These are phyloP conservation scores for Pouteria glomerata DNA, from an alignment of 148 eudicot genomes.

Conservation along the genomic window DNA sequence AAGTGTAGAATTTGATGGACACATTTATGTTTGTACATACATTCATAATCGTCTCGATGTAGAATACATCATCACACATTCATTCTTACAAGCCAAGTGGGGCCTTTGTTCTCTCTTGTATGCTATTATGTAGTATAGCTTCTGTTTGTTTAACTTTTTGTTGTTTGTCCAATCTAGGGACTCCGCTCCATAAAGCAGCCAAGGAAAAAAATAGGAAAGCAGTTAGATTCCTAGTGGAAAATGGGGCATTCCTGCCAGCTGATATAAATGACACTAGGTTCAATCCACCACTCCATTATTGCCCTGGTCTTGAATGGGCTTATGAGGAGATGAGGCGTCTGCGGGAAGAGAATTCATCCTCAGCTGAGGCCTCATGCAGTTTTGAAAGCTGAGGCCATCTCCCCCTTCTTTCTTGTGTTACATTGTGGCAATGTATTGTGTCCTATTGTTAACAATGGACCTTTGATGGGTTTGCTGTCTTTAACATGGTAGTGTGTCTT, in stretches of 20 bases:
- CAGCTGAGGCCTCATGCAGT: conserved; percentile 54
- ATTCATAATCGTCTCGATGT: too few relatives aligned
- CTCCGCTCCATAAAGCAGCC: conserved; percentile 96
- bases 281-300: conserved; percentile 94
- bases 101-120: neutral
- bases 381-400: conserved; percentile 46
- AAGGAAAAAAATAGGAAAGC: conserved; percentile 83
- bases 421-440: too few relatives aligned
- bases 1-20: conserved; percentile 19
- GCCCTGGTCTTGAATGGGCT: conserved; percentile 98
- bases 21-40: neutral
- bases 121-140: neutral
- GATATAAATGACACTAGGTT: conserved; percentile 80
- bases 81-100: too few relatives aligned
- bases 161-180: conserved; percentile 51
- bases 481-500: too few relatives aligned
- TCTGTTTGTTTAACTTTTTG: neutral
- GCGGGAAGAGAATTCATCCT: conserved; percentile 44
- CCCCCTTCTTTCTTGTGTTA: neutral
- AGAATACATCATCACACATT: too few relatives aligned
- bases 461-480: too few relatives aligned
- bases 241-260: conserved; percentile 92
- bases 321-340: conserved; percentile 83
- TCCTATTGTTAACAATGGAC: too few relatives aligned
- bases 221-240: conserved; percentile 72